Evolutionary conservation across 345 rosid species (phyloP).

Genomic region (Eucalyptus sideroxylon): DNA sequence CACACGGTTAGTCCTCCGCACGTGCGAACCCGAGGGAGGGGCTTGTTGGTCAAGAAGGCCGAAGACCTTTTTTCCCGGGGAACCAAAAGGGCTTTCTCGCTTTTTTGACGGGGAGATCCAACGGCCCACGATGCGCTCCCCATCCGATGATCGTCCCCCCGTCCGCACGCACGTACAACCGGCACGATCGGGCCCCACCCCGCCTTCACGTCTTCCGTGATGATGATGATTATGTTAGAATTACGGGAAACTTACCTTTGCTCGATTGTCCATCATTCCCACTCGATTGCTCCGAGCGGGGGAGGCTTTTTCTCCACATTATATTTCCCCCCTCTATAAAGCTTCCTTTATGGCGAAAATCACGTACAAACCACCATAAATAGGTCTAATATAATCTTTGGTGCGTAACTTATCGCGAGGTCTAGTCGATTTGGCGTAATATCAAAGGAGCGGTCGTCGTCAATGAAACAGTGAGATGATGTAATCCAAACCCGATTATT

Average conservation of each 20-base stretch:
- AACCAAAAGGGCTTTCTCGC: neutral
- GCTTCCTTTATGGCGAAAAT: neutral
- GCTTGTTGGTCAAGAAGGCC: constrained; percentile 12
- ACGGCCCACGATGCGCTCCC: constrained; percentile 7
- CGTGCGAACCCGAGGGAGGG: constrained; percentile 13
- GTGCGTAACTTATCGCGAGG: neutral
- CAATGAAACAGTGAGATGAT: neutral
- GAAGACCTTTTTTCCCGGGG: neutral
- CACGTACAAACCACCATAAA: neutral
- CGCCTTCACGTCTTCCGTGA: neutral
- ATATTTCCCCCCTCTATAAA: neutral
- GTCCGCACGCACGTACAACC: neutral
- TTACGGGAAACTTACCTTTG: constrained; percentile 16
- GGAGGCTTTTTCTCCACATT: neutral
- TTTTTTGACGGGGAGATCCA: neutral
- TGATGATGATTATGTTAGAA: constrained; percentile 16
- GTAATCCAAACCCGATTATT: neutral
- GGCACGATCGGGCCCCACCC: neutral
- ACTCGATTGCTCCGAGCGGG: neutral
- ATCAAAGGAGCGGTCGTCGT: neutral
- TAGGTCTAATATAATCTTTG: no score
- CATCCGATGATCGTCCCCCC: neutral
- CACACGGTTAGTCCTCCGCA: neutral
- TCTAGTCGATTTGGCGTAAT: neutral
- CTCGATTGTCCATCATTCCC: neutral